Percentiles rank a stretch among this genome's conserved stretches.
Evolutionary conservation across 176 grass and related monocot species (phyloP).

Genomic region (Oryza brachyantha): DNA sequence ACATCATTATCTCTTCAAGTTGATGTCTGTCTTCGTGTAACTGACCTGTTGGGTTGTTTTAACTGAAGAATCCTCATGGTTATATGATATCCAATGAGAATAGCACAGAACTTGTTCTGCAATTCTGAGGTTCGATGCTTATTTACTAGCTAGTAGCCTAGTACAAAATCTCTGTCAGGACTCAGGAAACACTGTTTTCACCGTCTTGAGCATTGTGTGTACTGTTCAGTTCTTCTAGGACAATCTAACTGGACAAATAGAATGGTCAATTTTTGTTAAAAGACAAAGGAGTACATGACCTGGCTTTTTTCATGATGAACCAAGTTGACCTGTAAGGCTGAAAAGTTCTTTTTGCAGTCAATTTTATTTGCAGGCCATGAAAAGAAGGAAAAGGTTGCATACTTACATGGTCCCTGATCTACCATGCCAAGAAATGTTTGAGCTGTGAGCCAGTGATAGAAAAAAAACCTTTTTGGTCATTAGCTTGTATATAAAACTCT

Average conservation of each 20-base stretch:
- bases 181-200: neutral
- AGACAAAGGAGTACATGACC: constrained; percentile 11
- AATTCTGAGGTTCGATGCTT: neutral
- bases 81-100: neutral
- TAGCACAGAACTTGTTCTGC: neutral
- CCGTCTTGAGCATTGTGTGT: neutral
- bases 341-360: neutral
- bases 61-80: neutral
- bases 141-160: neutral
- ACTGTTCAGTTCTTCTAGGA: constrained; percentile 17
- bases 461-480: neutral
- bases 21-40: neutral
- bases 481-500: neutral
- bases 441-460: neutral
- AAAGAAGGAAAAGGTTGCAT: constrained; percentile 35
- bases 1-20: neutral
- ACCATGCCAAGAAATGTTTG: neutral
- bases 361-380: constrained; percentile 7
- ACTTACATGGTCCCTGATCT: constrained; percentile 12
- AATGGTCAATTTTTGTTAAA: constrained; percentile 25
- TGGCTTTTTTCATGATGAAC: neutral
- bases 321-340: constrained; percentile 26
- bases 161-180: neutral
- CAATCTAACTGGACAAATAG: neutral
- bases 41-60: neutral